Base-by-base conservation (phyloP, 257 asterid genomes). In the Handroanthus guayacan region DNA sequence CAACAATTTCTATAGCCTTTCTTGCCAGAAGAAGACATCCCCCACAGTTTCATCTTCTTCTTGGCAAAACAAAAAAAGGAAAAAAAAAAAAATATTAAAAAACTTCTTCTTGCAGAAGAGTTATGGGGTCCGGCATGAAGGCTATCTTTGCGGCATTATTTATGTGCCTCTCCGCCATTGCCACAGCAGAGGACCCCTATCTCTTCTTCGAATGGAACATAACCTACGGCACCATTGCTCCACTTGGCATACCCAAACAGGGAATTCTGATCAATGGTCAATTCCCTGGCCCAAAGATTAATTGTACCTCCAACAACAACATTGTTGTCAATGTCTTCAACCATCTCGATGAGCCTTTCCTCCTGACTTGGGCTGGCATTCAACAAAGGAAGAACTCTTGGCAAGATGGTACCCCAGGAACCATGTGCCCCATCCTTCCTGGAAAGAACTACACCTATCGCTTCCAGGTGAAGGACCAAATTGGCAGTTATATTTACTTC, bases 381-480 rank as follows among this genome's bases (percentile, higher is more conserved):
- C 93, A 88, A 50, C 91, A 81, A 34, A 67, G 90, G 78, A 88
- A 86, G 72, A 86, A 86, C 78, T 86, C 91, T 0, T 88, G 93
- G 91, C 87, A 82, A 65, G 93, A 88, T 44, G 93, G 91, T 5
- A 86, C 87, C 44, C 72, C 51, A 0, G 92, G 88, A 43, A 84
- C 93, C 65, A 86, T 79, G 86, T 88, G 91, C 81, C 93, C 93
- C 72, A 88, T 88, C 61, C 79, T 76, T 25, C 91, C 93, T 0
- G 88, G 89, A 2, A 72, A 69, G 2, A 88, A 88, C 79, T 88
- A 74, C 72, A 86, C 93, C 38, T 88, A 86, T 69, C 71, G 58
- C 0, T 85, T 88, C 80, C 90, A 88, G 82, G 90, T 86, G 38
- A 88, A 88, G 84, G 90, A 88, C 74, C 90, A 86, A 61, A 86